phyloP scores from a whole-genome alignment of 352 stramenopile genomes.

The Pythium insidiosum region DNA sequence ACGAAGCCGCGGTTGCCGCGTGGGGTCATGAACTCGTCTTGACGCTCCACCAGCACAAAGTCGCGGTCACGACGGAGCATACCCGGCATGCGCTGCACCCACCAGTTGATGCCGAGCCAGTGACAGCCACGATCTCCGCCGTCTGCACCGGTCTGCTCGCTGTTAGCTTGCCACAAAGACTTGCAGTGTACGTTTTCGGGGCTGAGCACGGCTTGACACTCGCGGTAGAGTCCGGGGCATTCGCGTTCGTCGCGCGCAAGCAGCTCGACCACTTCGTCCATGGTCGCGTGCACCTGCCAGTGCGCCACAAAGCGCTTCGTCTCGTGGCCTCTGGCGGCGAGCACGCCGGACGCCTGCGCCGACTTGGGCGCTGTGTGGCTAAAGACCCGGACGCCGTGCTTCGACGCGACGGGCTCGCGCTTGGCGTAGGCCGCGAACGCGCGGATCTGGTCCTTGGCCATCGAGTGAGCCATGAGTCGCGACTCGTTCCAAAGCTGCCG shows the following conservation, averaged over 20 bases:
- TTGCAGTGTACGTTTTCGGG: slow-evolving; percentile 16
- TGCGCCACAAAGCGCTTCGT: slow-evolving; percentile 11
- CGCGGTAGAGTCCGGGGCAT: slow-evolving; percentile 7
- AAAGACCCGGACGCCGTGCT: too few relatives aligned
- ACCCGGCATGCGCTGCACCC: slow-evolving; percentile 18
- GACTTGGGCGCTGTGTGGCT: too few relatives aligned
- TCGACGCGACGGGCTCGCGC: too few relatives aligned
- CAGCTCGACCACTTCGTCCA: slow-evolving; percentile 15
- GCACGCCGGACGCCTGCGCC: too few relatives aligned
- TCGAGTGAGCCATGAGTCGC: too few relatives aligned
- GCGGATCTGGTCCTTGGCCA: too few relatives aligned
- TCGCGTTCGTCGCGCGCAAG: slow-evolving; percentile 8
- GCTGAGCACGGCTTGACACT: slow-evolving; percentile 8
- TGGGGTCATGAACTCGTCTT: slow-evolving; percentile 10
- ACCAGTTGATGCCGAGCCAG: slow-evolving; percentile 20
- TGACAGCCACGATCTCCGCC: too few relatives aligned
- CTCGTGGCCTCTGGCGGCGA: too few relatives aligned
- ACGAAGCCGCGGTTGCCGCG: slow-evolving; percentile 4
- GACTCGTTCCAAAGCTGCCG: too few relatives aligned
- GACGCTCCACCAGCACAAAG: slow-evolving; percentile 12
- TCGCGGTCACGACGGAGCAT: slow-evolving; percentile 16
- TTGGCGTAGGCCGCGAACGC: too few relatives aligned
- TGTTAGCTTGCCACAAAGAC: slow-evolving; percentile 7
- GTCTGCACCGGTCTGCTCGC: too few relatives aligned
- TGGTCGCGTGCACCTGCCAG: slow-evolving; percentile 8